Conservation (phyloP, 1,284 basidiomycete species). For the Tilletia horrida region DNA sequence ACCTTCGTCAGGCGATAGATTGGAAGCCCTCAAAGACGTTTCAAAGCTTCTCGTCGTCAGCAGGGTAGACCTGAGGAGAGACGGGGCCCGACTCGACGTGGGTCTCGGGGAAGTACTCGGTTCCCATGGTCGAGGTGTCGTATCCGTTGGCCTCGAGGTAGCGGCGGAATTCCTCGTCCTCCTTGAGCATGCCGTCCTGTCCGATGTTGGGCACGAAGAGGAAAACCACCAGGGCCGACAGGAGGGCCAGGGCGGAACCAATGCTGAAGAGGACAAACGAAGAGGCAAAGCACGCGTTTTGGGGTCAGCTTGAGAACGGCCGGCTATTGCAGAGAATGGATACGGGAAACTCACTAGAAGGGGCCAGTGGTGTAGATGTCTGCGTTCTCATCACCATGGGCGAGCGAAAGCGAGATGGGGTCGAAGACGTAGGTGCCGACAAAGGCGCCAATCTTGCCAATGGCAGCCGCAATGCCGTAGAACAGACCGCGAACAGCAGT, state of each 20-base stretch:
- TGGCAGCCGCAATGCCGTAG: slow-evolving; percentile 64
- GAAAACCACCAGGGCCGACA: slow-evolving; percentile 72
- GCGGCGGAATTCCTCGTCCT: slow-evolving; percentile 65
- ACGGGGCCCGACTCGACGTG: background rate
- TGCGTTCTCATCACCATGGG: slow-evolving; percentile 22
- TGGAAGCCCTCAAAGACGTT: background rate
- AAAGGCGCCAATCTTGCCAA: slow-evolving; percentile 57
- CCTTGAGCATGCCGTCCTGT: slow-evolving; percentile 73
- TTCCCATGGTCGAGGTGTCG: slow-evolving; percentile 44
- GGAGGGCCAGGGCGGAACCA: slow-evolving; percentile 66
- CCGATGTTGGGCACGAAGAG: slow-evolving; percentile 72
- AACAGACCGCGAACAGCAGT: slow-evolving; percentile 43
- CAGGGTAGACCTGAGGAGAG: background rate
- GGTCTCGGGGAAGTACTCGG: slow-evolving; percentile 5
- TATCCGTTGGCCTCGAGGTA: slow-evolving; percentile 41
- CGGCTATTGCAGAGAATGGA: too few relatives aligned
- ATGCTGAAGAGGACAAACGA: too few relatives aligned
- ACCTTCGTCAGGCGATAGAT: too few relatives aligned
- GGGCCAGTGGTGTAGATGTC: slow-evolving; percentile 38
- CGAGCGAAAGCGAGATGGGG: slow-evolving; percentile 33
- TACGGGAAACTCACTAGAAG: slow-evolving; percentile 43
- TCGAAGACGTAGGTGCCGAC: slow-evolving; percentile 43
- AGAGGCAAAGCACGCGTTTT: too few relatives aligned
- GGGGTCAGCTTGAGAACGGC: too few relatives aligned
- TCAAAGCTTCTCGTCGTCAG: slow-evolving; percentile 8